These are phyloP conservation scores for Dactylis glomerata DNA, from an alignment of 176 grass and related monocot species.

Conservation along the genomic window DNA sequence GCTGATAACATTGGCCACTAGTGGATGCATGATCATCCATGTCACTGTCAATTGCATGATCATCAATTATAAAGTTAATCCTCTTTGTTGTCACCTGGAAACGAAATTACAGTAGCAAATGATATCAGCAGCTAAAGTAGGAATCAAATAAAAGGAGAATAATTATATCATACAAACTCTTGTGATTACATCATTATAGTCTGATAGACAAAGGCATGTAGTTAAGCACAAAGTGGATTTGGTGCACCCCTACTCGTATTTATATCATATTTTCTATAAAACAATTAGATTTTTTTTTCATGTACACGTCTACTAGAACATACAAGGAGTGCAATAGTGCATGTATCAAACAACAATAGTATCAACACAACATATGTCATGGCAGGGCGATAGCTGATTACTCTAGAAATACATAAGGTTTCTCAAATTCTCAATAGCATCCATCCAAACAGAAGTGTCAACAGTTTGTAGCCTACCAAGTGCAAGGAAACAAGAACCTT, in stretches of 20 bases:
- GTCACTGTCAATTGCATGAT: conserved; percentile 44
- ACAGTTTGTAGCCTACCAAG: neutral
- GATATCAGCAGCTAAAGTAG: conserved; percentile 13
- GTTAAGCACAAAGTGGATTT: neutral
- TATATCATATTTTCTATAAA: neutral
- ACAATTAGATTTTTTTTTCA: neutral
- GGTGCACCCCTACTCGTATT: neutral
- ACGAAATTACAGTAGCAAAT: conserved; percentile 26
- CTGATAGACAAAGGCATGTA: conserved; percentile 1
- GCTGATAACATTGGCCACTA: conserved; percentile 55
- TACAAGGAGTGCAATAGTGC: neutral
- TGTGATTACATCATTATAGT: neutral
- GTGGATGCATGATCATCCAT: conserved; percentile 51
- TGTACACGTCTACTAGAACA: neutral
- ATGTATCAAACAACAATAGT: neutral
- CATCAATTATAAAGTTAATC: conserved; percentile 92
- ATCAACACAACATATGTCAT: conserved; percentile 12
- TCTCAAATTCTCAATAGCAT: neutral
- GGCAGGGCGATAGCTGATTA: conserved; percentile 4
- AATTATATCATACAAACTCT: neutral
- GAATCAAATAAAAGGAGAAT: conserved; percentile 17
- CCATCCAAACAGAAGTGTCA: conserved; percentile 1
- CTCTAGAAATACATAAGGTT: neutral
- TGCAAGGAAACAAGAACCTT: neutral
- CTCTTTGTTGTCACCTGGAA: conserved; percentile 94